Evolutionary conservation across 345 rosid genomes (phyloP).

Genomic region (Brassica juncea): DNA sequence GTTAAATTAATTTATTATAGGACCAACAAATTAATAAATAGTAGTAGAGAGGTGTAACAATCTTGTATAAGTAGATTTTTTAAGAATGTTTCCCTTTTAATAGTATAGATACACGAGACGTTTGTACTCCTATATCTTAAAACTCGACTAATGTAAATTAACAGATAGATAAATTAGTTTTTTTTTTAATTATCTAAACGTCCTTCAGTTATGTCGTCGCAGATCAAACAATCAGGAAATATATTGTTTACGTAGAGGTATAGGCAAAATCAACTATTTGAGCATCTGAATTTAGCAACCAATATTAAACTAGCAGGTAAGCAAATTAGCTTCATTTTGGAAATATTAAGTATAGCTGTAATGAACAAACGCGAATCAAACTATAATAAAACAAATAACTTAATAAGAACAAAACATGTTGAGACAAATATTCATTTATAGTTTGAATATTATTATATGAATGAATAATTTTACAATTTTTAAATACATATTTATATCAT

Average conservation of each 20-base stretch:
- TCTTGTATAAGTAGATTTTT: too few relatives aligned
- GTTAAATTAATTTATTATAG: too few relatives aligned
- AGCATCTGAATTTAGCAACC: neutral
- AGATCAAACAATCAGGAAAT: neutral
- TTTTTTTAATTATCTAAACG: neutral
- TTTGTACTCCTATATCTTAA: neutral
- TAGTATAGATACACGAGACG: neutral
- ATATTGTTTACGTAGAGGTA: neutral
- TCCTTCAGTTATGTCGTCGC: neutral
- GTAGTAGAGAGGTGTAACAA: too few relatives aligned
- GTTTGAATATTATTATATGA: too few relatives aligned
- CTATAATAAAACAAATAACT: too few relatives aligned
- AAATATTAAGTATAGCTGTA: neutral
- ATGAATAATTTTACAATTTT: too few relatives aligned
- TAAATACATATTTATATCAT: too few relatives aligned
- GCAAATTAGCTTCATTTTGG: neutral
- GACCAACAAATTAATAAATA: too few relatives aligned
- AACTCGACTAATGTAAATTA: neutral
- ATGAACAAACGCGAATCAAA: too few relatives aligned
- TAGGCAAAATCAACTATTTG: neutral
- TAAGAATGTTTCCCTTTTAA: too few relatives aligned
- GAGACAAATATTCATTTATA: too few relatives aligned
- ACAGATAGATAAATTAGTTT: neutral
- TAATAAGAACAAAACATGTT: too few relatives aligned
- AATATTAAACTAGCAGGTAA: neutral